phyloP scores from a whole-genome alignment of 1,284 basidiomycete species.

The Marasmius sp. region DNA sequence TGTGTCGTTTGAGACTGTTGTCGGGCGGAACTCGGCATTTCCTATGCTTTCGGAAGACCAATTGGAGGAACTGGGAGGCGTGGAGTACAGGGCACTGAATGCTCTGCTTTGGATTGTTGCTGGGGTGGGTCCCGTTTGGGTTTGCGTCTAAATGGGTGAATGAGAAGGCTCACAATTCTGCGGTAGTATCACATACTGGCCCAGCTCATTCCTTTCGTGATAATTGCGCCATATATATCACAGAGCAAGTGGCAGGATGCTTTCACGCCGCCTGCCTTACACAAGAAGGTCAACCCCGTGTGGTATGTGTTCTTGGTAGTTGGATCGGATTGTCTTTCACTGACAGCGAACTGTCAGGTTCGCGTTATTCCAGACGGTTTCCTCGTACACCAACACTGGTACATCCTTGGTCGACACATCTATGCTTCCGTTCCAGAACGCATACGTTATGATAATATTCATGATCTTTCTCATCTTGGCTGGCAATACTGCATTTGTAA shows the following conservation, averaged over 20 bases:
- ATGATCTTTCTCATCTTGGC: conserved; percentile 75
- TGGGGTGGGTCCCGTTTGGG: conserved; percentile 38
- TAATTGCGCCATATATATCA: conserved; percentile 80
- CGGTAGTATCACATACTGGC: conserved; percentile 70
- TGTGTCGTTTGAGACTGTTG: conserved; percentile 82
- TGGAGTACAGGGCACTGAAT: conserved; percentile 90
- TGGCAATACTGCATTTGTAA: conserved; percentile 90
- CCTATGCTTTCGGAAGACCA: conserved; percentile 79
- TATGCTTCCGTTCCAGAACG: conserved; percentile 85
- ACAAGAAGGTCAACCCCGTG: conserved; percentile 51
- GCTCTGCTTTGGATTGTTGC: conserved; percentile 78
- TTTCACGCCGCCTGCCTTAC: conserved; percentile 57
- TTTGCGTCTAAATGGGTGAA: no score
- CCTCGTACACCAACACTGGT: conserved; percentile 90
- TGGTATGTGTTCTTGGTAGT: conserved; percentile 45
- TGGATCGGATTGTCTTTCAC: neutral
- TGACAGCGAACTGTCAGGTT: conserved; percentile 57
- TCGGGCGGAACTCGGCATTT: conserved; percentile 90
- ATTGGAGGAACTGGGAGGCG: conserved; percentile 89
- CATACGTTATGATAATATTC: conserved; percentile 77
- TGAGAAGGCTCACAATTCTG: conserved; percentile 11
- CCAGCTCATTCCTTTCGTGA: conserved; percentile 66
- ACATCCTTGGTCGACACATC: conserved; percentile 87
- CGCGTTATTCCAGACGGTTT: conserved; percentile 82
- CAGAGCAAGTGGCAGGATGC: conserved; percentile 48